Base-by-base conservation (phyloP, 1,284 basidiomycete genomes). In the Psilocybe mexicana region DNA sequence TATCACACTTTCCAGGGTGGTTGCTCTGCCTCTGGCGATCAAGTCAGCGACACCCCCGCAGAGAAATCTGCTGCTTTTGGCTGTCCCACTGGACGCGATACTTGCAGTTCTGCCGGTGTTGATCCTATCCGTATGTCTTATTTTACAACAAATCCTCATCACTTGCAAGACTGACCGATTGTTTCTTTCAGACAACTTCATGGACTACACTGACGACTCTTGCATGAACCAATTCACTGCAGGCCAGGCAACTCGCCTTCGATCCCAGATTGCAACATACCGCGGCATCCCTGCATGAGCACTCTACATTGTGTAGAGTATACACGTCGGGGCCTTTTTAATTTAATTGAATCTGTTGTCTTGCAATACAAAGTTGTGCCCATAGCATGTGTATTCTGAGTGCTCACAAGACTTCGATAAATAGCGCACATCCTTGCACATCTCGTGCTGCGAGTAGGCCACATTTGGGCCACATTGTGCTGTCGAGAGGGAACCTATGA, bases 1-100 rank as follows among this genome's bases (percentile, higher is more conserved):
- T 83, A 81, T 70, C 83, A 85, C 67, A 81, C 82, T 36, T 86
- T 84, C 74, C 79, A 85, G 65, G 82, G 82, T 28, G 82, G 83
- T 3, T 85, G 82, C 73, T 63, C 61, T 36, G 74, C 74, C 40
- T 55, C 71, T 14, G 83, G 83, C 12, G 83, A 86, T 65, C 65
- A 59, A 40, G 82, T 86, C 53, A 64, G 67, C 38, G 84, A 85
- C 63, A 84, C 83, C 1, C 78, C 81, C 12, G 66, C 78, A 24
- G 81, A 82, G 68, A 71, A 73, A 1, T 68, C 67, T n/a, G 55
- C 79, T 60, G 77, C 79, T 3, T 74, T 61, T 38, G 79, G 79
- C 10, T 83, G 80, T 68, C 80, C 79, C 28, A 74, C 69, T 35
- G 74, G 76, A 43, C 74, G 79, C 35, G 78, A 82, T 61, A 80